A percentile compares a stretch with the other conserved stretches of the same genome.
Conservation (phyloP, 331 rosid genomes). For the Phaseolus coccineus region DNA sequence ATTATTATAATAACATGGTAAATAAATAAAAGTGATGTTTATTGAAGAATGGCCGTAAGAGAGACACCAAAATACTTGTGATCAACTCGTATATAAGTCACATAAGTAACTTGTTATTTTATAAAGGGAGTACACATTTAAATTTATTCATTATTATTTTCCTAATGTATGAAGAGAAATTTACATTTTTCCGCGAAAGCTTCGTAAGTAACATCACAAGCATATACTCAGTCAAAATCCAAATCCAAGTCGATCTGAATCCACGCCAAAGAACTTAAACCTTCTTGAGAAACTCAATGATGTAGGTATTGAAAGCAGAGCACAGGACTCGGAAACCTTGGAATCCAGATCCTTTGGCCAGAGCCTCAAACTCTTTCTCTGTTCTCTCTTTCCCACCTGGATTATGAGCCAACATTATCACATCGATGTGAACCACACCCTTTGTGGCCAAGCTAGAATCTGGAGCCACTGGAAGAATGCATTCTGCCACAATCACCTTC, state of each 20-base stretch:
- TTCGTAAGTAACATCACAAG: neutral
- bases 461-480: slow-evolving; percentile 90
- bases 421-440: slow-evolving; percentile 75
- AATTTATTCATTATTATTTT: slow-evolving; percentile 22
- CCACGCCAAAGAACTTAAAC: slow-evolving; percentile 40
- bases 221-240: slow-evolving; percentile 28
- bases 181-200: slow-evolving; percentile 39
- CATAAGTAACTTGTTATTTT: too few species aligned
- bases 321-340: slow-evolving; percentile 64
- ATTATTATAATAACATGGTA: too few species aligned
- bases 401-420: slow-evolving; percentile 86
- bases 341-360: slow-evolving; percentile 85
- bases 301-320: slow-evolving; percentile 75
- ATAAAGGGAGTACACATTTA: too few species aligned
- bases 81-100: too few species aligned
- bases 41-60: too few species aligned
- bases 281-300: slow-evolving; percentile 72
- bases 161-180: slow-evolving; percentile 14
- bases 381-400: slow-evolving; percentile 97
- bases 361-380: slow-evolving; percentile 76
- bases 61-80: too few species aligned
- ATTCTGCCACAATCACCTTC: slow-evolving; percentile 88
- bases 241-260: slow-evolving; percentile 1
- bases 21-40: too few species aligned
- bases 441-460: slow-evolving; percentile 86